Base-by-base conservation (phyloP, 1,284 basidiomycete genomes). In the Cryptococcus jaspeensis region DNA sequence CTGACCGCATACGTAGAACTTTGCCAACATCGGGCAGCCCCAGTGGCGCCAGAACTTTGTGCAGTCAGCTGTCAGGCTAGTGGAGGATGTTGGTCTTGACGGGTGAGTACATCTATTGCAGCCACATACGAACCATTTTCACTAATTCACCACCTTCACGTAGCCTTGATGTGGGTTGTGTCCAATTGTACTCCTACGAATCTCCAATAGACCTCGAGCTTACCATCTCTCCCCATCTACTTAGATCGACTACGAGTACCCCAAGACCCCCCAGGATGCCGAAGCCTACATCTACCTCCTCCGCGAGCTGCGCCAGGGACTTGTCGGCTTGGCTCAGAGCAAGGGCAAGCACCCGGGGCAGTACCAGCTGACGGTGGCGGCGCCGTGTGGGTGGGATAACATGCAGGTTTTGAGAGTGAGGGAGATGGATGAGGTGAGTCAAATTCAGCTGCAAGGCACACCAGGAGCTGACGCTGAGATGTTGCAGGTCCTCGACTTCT, bases 21-120 rank as follows among this genome's bases (percentile, higher is more conserved):
- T 79, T 59, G 67, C 61, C 22, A 62, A 64, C 25, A 74, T 94
- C 48, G 80, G 86, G 48, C 86, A 65, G 82, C 82, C 42, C 71
- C 80, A 55, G 47, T 84, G 42, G 69, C 85, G 90, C 15, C 78
- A 81, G 11, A 85, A 77, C 5, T 97, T 96, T 68, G 88, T 92
- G 42, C 72, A 76, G 39, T 84, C 81, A 47, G 87, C 88, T 0
- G 84, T 94, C 38, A 80, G 83, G 55, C 72, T 93, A 8, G 81
- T 95, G 38, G 87, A 92, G 69, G 86, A 95, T 73, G 89, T 91
- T 59, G 92, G 90, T 0, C 83, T 97, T 40, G 92, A 95, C 64
- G 92, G 92, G 86, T 86, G 65, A 60, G 85, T 72, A 5, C 11
- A 22, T 5, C n/a, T 23, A 43, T 46, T 20, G 18, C 7, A 16